These are phyloP conservation scores for Salix viminalis DNA, from an alignment of 345 rosid genomes.

Conservation along the genomic window DNA sequence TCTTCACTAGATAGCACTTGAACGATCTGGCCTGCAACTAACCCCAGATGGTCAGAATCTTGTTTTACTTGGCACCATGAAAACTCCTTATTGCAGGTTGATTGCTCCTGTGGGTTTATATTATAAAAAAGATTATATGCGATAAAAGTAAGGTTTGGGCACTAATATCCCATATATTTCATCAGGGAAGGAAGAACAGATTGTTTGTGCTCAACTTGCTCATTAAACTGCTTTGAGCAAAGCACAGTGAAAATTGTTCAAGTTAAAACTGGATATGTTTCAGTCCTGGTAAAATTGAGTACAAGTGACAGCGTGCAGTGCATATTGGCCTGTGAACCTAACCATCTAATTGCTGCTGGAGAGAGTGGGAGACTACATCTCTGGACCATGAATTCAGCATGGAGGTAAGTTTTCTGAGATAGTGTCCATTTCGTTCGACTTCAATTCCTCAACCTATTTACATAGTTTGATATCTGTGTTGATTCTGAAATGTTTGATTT, in stretches of 20 bases:
- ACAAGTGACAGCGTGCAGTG: conserved; percentile 50
- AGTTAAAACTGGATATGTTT: conserved; percentile 62
- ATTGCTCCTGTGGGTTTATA: conserved; percentile 10
- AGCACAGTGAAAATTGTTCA: conserved; percentile 59
- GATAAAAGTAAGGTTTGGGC: not conserved
- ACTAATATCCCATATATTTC: conserved; percentile 12
- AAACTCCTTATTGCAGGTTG: conserved; percentile 85
- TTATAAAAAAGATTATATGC: not conserved
- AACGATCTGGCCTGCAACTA: conserved; percentile 53
- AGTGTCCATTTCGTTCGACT: conserved; percentile 4
- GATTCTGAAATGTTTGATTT: not conserved
- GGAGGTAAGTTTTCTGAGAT: conserved; percentile 53
- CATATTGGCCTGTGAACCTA: conserved; percentile 58
- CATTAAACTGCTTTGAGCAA: conserved; percentile 45
- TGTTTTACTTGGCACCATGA: conserved; percentile 53
- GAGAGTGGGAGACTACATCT: conserved; percentile 65
- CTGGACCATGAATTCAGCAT: conserved; percentile 73
- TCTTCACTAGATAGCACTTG: conserved; percentile 47
- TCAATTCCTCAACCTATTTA: conserved; percentile 3
- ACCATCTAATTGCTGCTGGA: conserved; percentile 57
- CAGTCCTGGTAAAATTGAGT: conserved; percentile 55
- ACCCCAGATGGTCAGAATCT: conserved; percentile 70
- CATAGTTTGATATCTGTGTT: not conserved
- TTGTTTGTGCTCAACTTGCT: conserved; percentile 72
- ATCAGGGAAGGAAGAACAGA: conserved; percentile 61